Percentiles rank a stretch among this genome's conserved stretches.
Evolutionary conservation across 1,284 basidiomycete genomes (phyloP).

Genomic region (Golubevia pallescens): DNA sequence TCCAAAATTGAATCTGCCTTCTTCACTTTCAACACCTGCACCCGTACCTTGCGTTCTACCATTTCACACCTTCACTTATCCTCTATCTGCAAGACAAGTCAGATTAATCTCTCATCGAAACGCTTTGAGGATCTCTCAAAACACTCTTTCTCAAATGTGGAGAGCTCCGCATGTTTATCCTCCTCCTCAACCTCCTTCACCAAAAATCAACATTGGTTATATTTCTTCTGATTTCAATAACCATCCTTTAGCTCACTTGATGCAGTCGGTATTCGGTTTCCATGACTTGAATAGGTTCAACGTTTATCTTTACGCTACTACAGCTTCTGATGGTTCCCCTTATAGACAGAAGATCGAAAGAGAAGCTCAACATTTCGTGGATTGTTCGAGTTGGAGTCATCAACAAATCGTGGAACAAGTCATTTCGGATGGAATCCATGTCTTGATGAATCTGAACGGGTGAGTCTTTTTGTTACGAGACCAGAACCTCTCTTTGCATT

Average conservation of each 20-base stretch:
- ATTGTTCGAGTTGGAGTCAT: conserved; percentile 63
- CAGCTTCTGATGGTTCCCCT: conserved; percentile 69
- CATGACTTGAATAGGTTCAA: conserved; percentile 69
- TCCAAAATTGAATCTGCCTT: conserved; percentile 63
- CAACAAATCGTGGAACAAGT: conserved; percentile 45
- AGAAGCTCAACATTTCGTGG: conserved; percentile 68
- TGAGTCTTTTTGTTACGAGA: no score
- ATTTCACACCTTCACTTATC: conserved; percentile 72
- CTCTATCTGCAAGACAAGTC: conserved; percentile 68
- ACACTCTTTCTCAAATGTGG: conserved; percentile 69
- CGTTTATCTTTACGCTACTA: conserved; percentile 71
- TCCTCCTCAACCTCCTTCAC: conserved; percentile 67
- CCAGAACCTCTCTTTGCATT: no score
- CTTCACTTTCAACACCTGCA: conserved; percentile 66
- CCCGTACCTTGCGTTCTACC: conserved; percentile 70
- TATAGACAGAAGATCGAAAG: conserved; percentile 70
- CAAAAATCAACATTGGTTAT: conserved; percentile 70
- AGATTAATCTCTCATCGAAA: conserved; percentile 72
- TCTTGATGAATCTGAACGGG: conserved; percentile 58
- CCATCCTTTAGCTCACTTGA: conserved; percentile 72
- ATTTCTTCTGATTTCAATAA: conserved; percentile 73
- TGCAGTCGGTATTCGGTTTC: conserved; percentile 71
- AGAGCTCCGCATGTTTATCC: conserved; percentile 68
- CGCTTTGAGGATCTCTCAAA: conserved; percentile 70
- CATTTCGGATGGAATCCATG: conserved; percentile 45